Percentiles rank a stretch among this genome's conserved stretches.
phyloP scores from a whole-genome alignment of 2,329 filamentous ascomycete species.

The Colletotrichum echinochloae region DNA sequence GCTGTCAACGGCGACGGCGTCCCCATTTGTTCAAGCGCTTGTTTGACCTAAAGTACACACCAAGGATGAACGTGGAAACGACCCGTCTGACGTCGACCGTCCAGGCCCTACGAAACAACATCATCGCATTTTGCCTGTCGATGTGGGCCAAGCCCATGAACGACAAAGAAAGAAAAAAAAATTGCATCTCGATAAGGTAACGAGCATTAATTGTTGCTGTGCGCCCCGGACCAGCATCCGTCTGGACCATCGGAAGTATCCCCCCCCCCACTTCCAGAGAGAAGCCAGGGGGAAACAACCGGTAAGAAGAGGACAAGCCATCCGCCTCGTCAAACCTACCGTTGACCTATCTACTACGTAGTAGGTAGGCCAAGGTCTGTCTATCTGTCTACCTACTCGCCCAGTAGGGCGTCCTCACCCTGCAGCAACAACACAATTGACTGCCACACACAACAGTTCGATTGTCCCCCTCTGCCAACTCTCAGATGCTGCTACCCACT shows the following conservation, averaged over 20 bases:
- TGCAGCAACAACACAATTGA: too few species aligned
- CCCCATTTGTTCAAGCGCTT: conserved; percentile 37
- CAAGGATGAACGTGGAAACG: conserved; percentile 20
- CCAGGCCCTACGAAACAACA: conserved; percentile 4
- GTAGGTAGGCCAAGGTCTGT: too few species aligned
- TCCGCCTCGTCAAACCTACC: neutral
- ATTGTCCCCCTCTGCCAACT: neutral
- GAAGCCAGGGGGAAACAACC: neutral
- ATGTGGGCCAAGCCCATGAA: conserved; percentile 4
- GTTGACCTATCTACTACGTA: too few species aligned
- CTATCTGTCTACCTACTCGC: too few species aligned
- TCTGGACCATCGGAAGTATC: neutral
- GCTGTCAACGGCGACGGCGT: conserved; percentile 28
- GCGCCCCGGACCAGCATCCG: neutral
- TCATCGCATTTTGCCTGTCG: neutral
- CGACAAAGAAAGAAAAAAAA: conserved; percentile 7
- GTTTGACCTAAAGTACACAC: conserved; percentile 23
- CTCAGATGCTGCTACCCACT: neutral
- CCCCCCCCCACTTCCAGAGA: neutral
- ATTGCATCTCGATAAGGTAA: conserved; percentile 18
- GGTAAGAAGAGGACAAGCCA: neutral
- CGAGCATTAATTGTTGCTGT: neutral
- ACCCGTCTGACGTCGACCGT: conserved; percentile 22
- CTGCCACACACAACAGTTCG: neutral
- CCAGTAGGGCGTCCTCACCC: too few species aligned